A percentile compares a stretch with the other conserved stretches of the same genome.
phyloP scores from a whole-genome alignment of 139 green algal genomes.

The Diplosphaera chodatii region DNA sequence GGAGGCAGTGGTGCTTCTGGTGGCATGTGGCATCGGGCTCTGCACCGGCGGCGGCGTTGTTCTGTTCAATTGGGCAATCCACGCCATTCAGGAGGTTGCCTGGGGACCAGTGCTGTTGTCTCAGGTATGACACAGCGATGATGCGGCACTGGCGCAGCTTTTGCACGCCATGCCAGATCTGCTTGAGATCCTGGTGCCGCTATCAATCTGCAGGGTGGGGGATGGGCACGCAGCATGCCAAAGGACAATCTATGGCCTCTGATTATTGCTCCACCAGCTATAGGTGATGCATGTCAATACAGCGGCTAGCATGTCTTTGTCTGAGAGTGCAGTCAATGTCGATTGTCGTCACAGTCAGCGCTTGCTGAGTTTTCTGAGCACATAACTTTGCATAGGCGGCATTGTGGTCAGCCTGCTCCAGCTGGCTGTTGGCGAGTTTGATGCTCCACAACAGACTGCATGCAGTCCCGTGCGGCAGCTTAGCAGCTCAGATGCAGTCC shows the following conservation, averaged over 20 bases:
- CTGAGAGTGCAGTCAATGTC: too few species aligned
- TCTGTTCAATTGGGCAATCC: slow-evolving; percentile 44
- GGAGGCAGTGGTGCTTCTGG: slow-evolving; percentile 36
- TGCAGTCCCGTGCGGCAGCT: background rate
- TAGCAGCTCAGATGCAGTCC: background rate
- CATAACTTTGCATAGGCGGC: too few species aligned
- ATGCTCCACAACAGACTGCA: background rate
- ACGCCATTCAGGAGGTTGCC: slow-evolving; percentile 24
- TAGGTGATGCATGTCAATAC: background rate
- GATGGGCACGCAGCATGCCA: background rate
- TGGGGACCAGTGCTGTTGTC: slow-evolving; percentile 12
- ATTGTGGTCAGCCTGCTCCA: background rate
- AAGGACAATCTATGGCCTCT: background rate
- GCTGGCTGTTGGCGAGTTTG: background rate
- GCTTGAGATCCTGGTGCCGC: too few species aligned
- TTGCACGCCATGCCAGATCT: too few species aligned
- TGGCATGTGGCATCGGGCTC: slow-evolving; percentile 41
- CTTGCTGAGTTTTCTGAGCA: too few species aligned
- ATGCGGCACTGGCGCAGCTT: too few species aligned
- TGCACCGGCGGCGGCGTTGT: slow-evolving; percentile 41
- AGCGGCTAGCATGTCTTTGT: too few species aligned
- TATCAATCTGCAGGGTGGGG: too few species aligned
- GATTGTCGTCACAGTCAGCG: too few species aligned
- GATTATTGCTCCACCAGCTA: background rate
- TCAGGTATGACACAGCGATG: too few species aligned